Evolutionary conservation across 257 asterid genomes (phyloP).

Genomic region (Paraleonurus japonicus): DNA sequence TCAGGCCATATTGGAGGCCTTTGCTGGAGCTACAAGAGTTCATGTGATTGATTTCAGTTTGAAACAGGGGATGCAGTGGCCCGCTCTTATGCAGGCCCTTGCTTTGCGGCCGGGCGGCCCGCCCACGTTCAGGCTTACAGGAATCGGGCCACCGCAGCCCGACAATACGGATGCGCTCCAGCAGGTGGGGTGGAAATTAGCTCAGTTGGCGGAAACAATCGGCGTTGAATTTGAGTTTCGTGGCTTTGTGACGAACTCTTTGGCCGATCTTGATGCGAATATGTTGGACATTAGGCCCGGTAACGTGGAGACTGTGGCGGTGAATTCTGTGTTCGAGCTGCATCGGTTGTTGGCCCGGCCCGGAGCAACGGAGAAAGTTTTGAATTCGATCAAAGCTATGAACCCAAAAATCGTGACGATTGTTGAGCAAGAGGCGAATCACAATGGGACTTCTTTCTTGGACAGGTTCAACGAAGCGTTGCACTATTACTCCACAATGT

Average conservation of each 20-base stretch:
- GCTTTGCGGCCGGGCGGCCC: constrained; percentile 76
- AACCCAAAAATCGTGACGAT: constrained; percentile 67
- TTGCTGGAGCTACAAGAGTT: constrained; percentile 49
- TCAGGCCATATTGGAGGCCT: constrained; percentile 80
- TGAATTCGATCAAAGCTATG: constrained; percentile 49
- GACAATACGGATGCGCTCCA: constrained; percentile 68
- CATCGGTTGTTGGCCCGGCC: constrained; percentile 57
- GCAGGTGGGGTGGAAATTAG: constrained; percentile 81
- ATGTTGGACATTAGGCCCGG: constrained; percentile 50
- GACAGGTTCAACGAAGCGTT: constrained; percentile 84
- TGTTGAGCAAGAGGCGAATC: constrained; percentile 85
- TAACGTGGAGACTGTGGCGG: constrained; percentile 61
- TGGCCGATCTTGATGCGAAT: constrained; percentile 63
- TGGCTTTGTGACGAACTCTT: constrained; percentile 65
- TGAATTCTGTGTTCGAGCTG: constrained; percentile 81
- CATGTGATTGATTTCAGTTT: constrained; percentile 75
- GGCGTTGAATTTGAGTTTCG: constrained; percentile 75
- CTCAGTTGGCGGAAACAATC: constrained; percentile 64
- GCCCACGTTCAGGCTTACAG: constrained; percentile 53
- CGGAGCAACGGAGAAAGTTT: constrained; percentile 54
- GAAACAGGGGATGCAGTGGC: constrained; percentile 91
- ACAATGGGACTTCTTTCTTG: constrained; percentile 53
- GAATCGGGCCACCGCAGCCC: constrained; percentile 66
- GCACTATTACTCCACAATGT: constrained; percentile 86
- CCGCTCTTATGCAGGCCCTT: constrained; percentile 73